Conservation (phyloP, 352 stramenopile species). For the Pythium vanterpoolii region DNA sequence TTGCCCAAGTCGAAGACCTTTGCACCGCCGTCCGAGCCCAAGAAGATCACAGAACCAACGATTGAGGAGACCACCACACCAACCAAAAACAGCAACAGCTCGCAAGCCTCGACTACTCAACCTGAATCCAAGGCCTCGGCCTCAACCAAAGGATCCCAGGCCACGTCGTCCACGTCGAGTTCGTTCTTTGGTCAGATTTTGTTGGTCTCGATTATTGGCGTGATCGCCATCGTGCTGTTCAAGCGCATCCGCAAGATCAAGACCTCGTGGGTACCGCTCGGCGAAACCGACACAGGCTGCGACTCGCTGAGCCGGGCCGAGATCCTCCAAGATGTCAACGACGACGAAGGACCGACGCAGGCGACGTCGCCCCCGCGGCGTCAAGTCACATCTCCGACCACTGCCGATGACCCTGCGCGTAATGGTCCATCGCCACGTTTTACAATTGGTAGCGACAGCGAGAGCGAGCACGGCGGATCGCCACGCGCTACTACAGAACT, state of each 20-base stretch:
- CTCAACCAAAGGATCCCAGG: slow-evolving; percentile 4
- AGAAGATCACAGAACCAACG: slow-evolving; percentile 19
- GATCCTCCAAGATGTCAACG: slow-evolving; percentile 14
- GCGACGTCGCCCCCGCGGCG: not conserved
- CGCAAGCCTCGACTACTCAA: not conserved
- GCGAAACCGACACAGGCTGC: slow-evolving; percentile 18
- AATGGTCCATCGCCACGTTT: slow-evolving; percentile 17
- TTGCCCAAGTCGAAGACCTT: slow-evolving; percentile 13
- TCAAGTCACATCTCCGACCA: slow-evolving; percentile 12
- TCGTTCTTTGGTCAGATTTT: slow-evolving; percentile 54
- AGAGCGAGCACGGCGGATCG: slow-evolving; percentile 24
- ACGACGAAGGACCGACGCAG: not conserved
- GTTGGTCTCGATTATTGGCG: slow-evolving; percentile 46
- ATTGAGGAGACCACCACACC: slow-evolving; percentile 7
- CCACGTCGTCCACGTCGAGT: not conserved
- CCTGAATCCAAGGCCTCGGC: not conserved
- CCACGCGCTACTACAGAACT: slow-evolving; percentile 16
- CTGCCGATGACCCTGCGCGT: not conserved
- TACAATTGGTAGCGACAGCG: slow-evolving; percentile 29
- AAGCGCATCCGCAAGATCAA: slow-evolving; percentile 35
- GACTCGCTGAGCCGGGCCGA: slow-evolving; percentile 12
- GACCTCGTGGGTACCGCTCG: slow-evolving; percentile 42
- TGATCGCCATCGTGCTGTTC: slow-evolving; percentile 54
- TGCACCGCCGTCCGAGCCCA: slow-evolving; percentile 12
- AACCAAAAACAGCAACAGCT: not conserved